Evolutionary conservation across 257 asterid genomes (phyloP).

Genomic region (Eucommia ulmoides): DNA sequence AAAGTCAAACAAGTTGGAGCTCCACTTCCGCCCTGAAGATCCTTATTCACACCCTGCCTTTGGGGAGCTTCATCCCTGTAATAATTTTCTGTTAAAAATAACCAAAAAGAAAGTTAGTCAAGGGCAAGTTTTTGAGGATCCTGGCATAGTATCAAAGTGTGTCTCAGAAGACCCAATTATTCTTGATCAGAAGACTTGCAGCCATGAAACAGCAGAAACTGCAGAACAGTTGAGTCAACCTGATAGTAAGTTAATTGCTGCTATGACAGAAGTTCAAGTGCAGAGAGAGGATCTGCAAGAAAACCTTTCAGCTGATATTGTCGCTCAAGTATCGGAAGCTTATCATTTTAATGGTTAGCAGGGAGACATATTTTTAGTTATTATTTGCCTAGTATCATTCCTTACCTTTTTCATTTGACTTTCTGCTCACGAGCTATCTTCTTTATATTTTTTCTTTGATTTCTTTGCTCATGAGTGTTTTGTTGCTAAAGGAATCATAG

Average conservation of each 20-base stretch:
- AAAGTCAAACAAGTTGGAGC: conserved; percentile 59
- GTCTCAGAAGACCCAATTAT: conserved; percentile 19
- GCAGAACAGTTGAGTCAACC: conserved; percentile 14
- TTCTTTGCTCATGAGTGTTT: conserved; percentile 8
- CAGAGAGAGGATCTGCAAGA: conserved; percentile 25
- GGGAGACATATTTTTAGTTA: neutral
- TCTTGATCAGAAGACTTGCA: conserved; percentile 15
- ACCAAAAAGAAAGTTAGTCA: conserved; percentile 36
- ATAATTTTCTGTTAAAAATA: conserved; percentile 50
- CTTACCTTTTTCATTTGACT: conserved; percentile 2
- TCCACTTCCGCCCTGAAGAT: conserved; percentile 91
- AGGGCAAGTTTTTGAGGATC: conserved; percentile 14
- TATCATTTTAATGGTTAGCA: conserved; percentile 65
- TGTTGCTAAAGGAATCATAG: conserved; percentile 67
- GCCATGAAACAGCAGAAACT: conserved; percentile 19
- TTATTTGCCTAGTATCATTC: neutral
- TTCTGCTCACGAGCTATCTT: conserved; percentile 4
- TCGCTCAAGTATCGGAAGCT: conserved; percentile 57
- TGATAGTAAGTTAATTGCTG: conserved; percentile 18
- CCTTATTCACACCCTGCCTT: conserved; percentile 84
- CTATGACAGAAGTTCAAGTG: conserved; percentile 22
- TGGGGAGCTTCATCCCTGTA: conserved; percentile 56
- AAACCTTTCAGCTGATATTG: conserved; percentile 58
- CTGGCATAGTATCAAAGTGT: conserved; percentile 9
- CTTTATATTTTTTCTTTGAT: conserved; percentile 7